phyloP scores from a whole-genome alignment of 495 filamentous ascomycete genomes.

The Wilcoxina mikolae region DNA sequence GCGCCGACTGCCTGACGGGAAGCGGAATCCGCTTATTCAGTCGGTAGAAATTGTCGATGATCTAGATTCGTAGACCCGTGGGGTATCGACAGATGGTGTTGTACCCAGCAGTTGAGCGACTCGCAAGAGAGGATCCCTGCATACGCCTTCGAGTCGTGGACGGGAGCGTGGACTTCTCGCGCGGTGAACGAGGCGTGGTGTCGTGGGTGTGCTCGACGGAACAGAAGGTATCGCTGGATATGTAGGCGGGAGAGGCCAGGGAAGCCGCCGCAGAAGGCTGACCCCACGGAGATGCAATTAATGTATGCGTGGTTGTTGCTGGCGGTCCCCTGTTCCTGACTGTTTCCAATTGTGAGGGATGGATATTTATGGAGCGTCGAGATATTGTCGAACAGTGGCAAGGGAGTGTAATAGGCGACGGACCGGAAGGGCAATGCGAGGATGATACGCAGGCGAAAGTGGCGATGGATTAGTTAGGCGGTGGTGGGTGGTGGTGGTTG shows the following conservation, averaged over 20 bases:
- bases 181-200: not conserved
- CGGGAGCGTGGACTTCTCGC: not conserved
- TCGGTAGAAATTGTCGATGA: not conserved
- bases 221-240: not conserved
- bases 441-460: not conserved
- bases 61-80: slow-evolving; percentile 6
- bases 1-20: slow-evolving; percentile 3
- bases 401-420: not conserved
- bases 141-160: not conserved
- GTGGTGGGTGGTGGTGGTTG: not conserved
- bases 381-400: not conserved
- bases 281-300: not conserved
- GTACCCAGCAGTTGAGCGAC: slow-evolving; percentile 4
- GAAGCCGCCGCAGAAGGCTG: not conserved
- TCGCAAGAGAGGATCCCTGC: slow-evolving; percentile 2
- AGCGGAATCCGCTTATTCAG: slow-evolving; percentile 8
- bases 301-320: not conserved
- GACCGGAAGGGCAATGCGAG: not conserved
- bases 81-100: slow-evolving; percentile 8
- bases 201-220: not conserved
- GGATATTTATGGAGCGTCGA: not conserved
- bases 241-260: not conserved
- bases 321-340: not conserved
- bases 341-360: not conserved
- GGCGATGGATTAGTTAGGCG: not conserved